phyloP scores from a whole-genome alignment of 208 protist species.

The Chromosphaera perkinsii region DNA sequence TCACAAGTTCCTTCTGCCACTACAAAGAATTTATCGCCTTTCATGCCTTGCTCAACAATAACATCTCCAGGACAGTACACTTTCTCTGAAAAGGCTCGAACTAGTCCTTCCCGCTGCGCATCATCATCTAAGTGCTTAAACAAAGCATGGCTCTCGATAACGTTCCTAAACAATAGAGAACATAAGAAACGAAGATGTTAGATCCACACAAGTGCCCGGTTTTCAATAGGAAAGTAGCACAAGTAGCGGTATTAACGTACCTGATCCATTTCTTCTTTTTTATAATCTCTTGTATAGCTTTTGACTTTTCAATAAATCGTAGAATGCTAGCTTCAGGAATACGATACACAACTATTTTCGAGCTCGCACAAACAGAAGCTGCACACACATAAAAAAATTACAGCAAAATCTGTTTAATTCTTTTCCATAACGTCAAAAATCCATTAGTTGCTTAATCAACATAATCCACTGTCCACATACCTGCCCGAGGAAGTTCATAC shows the following conservation, averaged over 20 bases:
- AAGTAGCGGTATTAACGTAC: too few species aligned
- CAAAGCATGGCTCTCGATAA: not conserved
- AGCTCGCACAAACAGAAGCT: too few species aligned
- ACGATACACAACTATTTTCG: not conserved
- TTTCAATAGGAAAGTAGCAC: too few species aligned
- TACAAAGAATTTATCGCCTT: not conserved
- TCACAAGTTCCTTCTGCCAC: not conserved
- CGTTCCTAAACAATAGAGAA: not conserved
- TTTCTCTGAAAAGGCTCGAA: not conserved
- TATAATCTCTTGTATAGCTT: not conserved
- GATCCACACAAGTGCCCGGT: too few species aligned
- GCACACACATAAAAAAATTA: too few species aligned
- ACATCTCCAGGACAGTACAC: not conserved
- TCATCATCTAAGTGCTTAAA: not conserved
- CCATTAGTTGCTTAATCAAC: too few species aligned
- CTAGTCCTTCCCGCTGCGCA: not conserved
- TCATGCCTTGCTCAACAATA: not conserved
- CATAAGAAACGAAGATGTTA: not conserved
- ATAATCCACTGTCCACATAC: not conserved
- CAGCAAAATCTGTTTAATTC: too few species aligned
- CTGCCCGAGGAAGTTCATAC: not conserved
- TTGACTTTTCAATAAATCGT: not conserved
- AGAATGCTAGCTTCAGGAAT: not conserved
- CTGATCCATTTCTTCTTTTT: too few species aligned
- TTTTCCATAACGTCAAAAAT: too few species aligned